Evolutionary conservation across 2,329 filamentous ascomycete genomes (phyloP), one percentile per base, ranked within the genome.

Genomic region (Nectriaceae sp.): DNA sequence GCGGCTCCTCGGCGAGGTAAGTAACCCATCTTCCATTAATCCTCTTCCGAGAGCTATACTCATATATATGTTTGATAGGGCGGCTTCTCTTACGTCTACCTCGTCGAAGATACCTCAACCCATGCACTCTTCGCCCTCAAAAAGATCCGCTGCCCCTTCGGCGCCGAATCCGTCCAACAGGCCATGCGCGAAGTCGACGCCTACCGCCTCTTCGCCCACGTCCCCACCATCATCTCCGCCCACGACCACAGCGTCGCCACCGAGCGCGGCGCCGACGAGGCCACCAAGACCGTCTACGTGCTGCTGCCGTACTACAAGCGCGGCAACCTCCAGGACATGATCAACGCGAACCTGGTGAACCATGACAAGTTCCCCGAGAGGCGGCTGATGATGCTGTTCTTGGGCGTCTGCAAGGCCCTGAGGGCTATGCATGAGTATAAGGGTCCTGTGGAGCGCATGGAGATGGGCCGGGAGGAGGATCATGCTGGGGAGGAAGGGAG

Each of bases 71-170:
- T 37, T 21, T 35, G 22, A 16, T 48, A 93, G 88, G 94, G 94
- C 67, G 94, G 94, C 65, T 99, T 99, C 78, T 96, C 91, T 57
- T 99, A 97, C 72, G 94, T 99, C 61, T 99, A 99, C 74, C 89
- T 99, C 50, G 94, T 99, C 51, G 89, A 97, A 77, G 92, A 97
- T 70, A 93, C 88, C 40, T 78, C 83, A 46, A 88, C 84, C 44
- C 88, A 89, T 50, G 85, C 93, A 62, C 82, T 96, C 40, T 93
- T 96, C 70, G 94, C 94, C 16, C 85, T 97, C 53, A 99, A 99
- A 74, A 99, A 99, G 80, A 99, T 99, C 70, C 87, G 93, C 67
- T 99, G 94, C 77, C 93, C 94, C 4, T 97, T 99, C 65, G 94
- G 94, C 58, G 88, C 94, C 70, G 94, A 99, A 77, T 96, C 90